Conservation (phyloP, 2,329 filamentous ascomycete species). For the Claviceps purpurea region DNA sequence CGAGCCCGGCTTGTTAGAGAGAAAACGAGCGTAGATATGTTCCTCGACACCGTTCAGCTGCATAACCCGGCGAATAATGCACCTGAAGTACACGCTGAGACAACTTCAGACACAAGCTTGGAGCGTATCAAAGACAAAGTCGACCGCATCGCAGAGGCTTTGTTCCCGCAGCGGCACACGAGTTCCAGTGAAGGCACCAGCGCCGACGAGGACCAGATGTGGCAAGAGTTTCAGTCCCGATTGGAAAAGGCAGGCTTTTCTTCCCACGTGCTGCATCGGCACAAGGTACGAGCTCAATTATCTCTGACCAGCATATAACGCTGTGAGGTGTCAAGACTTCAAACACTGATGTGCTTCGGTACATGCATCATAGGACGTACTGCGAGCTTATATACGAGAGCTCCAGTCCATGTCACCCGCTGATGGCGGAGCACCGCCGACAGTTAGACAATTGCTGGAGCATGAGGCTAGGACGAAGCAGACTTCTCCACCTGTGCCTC, state of each 20-base stretch:
- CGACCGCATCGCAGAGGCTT: constrained; percentile 39
- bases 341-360: background rate
- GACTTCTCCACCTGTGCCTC: constrained; percentile 7
- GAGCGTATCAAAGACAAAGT: constrained; percentile 48
- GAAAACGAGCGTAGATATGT: constrained; percentile 38
- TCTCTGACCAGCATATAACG: background rate
- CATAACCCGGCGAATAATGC: constrained; percentile 28
- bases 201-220: constrained; percentile 38
- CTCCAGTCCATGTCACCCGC: constrained; percentile 36
- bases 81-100: constrained; percentile 19
- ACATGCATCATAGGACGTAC: constrained; percentile 31
- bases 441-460: constrained; percentile 40
- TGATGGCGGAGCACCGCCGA: constrained; percentile 31
- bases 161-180: constrained; percentile 31
- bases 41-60: constrained; percentile 44
- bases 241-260: constrained; percentile 46
- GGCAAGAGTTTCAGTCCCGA: constrained; percentile 45
- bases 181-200: constrained; percentile 16
- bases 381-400: constrained; percentile 47
- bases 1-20: constrained; percentile 35
- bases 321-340: background rate
- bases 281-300: constrained; percentile 36
- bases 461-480: constrained; percentile 20
- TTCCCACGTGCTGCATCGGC: constrained; percentile 36
- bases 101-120: constrained; percentile 26